Evolutionary conservation across 1,139 yeast species (phyloP).

Genomic region (Debaryomyces subglobosus): DNA sequence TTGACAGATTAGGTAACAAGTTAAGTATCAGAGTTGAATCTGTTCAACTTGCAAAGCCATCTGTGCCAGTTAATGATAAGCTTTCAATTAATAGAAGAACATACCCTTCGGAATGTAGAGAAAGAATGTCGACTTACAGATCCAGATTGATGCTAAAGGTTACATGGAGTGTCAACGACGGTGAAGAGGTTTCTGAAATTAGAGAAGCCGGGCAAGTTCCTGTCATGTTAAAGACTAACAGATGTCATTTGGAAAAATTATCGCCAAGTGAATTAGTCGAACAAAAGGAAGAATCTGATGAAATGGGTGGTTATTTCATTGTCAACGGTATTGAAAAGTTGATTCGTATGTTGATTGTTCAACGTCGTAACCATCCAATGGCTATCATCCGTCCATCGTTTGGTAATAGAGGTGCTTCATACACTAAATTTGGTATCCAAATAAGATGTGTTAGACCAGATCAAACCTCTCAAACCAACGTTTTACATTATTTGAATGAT

Average conservation of each 20-base stretch:
- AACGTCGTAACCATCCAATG: conserved; percentile 97
- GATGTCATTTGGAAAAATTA: conserved; percentile 86
- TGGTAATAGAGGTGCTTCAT: conserved; percentile 89
- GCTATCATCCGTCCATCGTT: conserved; percentile 95
- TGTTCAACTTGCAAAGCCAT: conserved; percentile 85
- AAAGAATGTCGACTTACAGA: conserved; percentile 77
- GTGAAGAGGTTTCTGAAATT: conserved; percentile 76
- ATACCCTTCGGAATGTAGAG: conserved; percentile 90
- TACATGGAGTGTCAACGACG: conserved; percentile 84
- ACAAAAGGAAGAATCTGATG: conserved; percentile 89
- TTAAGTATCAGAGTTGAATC: conserved; percentile 77
- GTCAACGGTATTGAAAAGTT: conserved; percentile 97
- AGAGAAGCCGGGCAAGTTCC: conserved; percentile 95
- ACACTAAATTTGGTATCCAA: conserved; percentile 90
- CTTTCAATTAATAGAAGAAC: conserved; percentile 78
- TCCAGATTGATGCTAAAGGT: conserved; percentile 77
- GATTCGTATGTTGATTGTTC: conserved; percentile 96
- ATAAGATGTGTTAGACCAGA: conserved; percentile 94
- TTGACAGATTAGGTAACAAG: conserved; percentile 77
- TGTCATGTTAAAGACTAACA: conserved; percentile 82
- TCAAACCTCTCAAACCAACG: conserved; percentile 96
- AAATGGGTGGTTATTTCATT: conserved; percentile 93
- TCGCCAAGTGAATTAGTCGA: conserved; percentile 81
- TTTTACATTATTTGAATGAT: conserved; percentile 89
- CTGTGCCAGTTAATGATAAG: conserved; percentile 73